Evolutionary conservation across 2,329 filamentous ascomycete species (phyloP).

Genomic region (Penicillium sp.): DNA sequence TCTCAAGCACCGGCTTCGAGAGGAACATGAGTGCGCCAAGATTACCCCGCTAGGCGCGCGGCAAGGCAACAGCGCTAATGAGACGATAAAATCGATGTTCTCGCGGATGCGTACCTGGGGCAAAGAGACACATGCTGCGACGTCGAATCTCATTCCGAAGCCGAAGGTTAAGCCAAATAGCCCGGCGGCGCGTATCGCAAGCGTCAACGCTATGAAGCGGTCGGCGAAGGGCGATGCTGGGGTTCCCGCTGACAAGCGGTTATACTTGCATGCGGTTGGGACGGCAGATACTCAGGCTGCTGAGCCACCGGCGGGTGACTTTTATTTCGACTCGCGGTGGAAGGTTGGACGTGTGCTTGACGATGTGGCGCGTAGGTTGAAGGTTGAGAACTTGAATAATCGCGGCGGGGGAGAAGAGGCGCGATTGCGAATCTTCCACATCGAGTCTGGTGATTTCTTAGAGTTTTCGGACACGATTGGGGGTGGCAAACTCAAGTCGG

Average conservation of each 20-base stretch:
- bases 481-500: slow-evolving; percentile 68
- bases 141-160: slow-evolving; percentile 63
- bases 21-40: slow-evolving; percentile 83
- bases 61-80: slow-evolving; percentile 55
- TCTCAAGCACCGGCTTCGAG: slow-evolving; percentile 57
- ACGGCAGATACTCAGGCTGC: slow-evolving; percentile 83
- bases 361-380: slow-evolving; percentile 50
- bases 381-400: slow-evolving; percentile 56
- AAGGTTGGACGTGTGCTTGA: slow-evolving; percentile 73
- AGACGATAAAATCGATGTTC: slow-evolving; percentile 76
- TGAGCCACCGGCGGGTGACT: slow-evolving; percentile 80
- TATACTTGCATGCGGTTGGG: slow-evolving; percentile 90
- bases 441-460: slow-evolving; percentile 84
- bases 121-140: slow-evolving; percentile 69
- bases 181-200: slow-evolving; percentile 69
- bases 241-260: slow-evolving; percentile 77
- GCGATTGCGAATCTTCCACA: slow-evolving; percentile 86
- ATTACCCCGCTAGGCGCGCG: slow-evolving; percentile 65
- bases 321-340: slow-evolving; percentile 84
- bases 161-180: slow-evolving; percentile 61
- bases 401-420: slow-evolving; percentile 62
- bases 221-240: slow-evolving; percentile 89
- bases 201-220: slow-evolving; percentile 80
- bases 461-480: slow-evolving; percentile 90
- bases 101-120: slow-evolving; percentile 82